A percentile compares a stretch with the other conserved stretches of the same genome.
These are phyloP conservation scores for Aspergillus texensis DNA, from an alignment of 2,329 filamentous ascomycete genomes.

Conservation along the genomic window DNA sequence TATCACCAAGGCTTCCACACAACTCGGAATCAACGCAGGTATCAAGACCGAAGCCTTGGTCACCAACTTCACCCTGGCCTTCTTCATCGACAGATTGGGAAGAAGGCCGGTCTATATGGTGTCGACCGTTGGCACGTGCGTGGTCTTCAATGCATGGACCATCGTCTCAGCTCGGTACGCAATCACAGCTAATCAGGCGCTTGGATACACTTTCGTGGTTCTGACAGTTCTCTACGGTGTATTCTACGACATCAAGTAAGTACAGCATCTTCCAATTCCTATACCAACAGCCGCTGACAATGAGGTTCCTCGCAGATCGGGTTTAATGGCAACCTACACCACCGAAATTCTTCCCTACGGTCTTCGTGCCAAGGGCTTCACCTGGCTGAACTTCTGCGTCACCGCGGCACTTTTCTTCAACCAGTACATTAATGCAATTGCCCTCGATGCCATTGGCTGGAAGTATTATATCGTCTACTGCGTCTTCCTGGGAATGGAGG, in stretches of 20 bases:
- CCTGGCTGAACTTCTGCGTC: conserved; percentile 30
- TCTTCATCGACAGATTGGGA: conserved; percentile 42
- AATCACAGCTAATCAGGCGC: conserved; percentile 8
- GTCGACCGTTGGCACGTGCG: conserved; percentile 45
- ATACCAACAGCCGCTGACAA: conserved; percentile 3
- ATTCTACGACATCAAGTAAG: too few species aligned
- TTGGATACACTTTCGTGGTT: too few species aligned
- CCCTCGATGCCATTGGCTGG: conserved; percentile 32
- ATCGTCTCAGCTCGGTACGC: too few species aligned
- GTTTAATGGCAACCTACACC: conserved; percentile 37
- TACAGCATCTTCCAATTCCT: background rate
- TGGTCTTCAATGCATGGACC: too few species aligned
- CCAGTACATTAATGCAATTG: conserved; percentile 28
- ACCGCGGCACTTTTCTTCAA: conserved; percentile 27
- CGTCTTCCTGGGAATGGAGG: too few species aligned
- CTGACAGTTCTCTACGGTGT: too few species aligned
- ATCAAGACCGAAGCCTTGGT: conserved; percentile 43
- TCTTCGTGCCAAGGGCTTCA: conserved; percentile 49
- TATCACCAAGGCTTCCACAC: conserved; percentile 38
- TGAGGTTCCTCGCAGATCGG: too few species aligned
- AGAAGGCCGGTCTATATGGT: conserved; percentile 47
- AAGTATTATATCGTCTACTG: conserved; percentile 33
- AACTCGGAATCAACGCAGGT: conserved; percentile 45
- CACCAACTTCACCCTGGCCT: conserved; percentile 37
- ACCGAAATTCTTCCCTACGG: conserved; percentile 51